phyloP scores from a whole-genome alignment of 2,329 filamentous ascomycete genomes.

The Anisogramma anomala region DNA sequence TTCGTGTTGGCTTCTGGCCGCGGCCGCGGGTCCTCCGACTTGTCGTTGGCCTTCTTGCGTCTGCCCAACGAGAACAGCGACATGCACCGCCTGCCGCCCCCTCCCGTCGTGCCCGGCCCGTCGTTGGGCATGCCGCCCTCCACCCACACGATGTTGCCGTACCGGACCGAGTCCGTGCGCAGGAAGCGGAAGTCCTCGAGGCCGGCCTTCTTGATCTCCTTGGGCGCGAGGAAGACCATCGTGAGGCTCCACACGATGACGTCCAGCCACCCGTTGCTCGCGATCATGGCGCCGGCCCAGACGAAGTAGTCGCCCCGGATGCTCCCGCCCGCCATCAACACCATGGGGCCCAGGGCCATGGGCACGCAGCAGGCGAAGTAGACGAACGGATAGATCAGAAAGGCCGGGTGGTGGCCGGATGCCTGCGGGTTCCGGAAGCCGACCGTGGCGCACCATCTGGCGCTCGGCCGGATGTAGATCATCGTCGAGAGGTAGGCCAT shows the following conservation, averaged over 20 bases:
- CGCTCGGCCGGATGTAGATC: neutral
- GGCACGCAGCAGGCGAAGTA: constrained; percentile 7
- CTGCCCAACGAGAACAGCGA: neutral
- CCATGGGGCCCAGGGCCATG: constrained; percentile 6
- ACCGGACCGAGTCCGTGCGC: constrained; percentile 3
- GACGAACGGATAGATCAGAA: constrained; percentile 6
- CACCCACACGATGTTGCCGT: constrained; percentile 8
- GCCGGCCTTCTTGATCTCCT: constrained; percentile 4
- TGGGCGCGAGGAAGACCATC: constrained; percentile 7
- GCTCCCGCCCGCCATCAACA: neutral
- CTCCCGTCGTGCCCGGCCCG: neutral
- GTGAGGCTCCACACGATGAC: constrained; percentile 8
- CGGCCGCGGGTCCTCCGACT: neutral
- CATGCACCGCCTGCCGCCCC: neutral
- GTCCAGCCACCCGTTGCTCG: constrained; percentile 7
- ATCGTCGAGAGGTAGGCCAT: neutral
- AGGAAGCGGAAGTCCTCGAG: constrained; percentile 2
- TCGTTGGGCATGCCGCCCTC: constrained; percentile 1
- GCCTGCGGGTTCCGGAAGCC: neutral
- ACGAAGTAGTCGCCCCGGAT: constrained; percentile 1
- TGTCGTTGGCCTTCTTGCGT: neutral
- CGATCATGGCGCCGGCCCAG: constrained; percentile 9
- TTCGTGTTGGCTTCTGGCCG: neutral
- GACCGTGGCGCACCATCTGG: neutral
- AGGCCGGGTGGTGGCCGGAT: constrained; percentile 4